Base-by-base conservation (phyloP, 2,329 filamentous ascomycete genomes). In the Trichothecium sympodiale region DNA sequence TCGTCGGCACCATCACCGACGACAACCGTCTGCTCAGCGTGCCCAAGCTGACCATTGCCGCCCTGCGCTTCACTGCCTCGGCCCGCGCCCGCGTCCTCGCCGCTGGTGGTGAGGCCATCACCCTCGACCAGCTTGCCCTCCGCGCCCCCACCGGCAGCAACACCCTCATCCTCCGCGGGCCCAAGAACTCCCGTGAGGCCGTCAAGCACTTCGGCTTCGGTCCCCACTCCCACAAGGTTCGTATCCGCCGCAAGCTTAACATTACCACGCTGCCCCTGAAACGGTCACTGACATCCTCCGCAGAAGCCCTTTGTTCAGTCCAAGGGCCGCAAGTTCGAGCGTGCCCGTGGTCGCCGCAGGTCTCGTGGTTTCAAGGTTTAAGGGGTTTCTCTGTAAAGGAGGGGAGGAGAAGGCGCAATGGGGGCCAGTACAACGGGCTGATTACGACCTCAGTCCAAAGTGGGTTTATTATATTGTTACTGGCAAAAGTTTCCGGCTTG, bases 281-380 rank as follows among this genome's bases (percentile, higher is more conserved):
- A 12, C 23, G 13, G 14, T 34, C 43, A 44, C 61, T 69, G 47
- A 67, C 47, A 33, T 37, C 30, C 41, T 43, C 29, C 55, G 42
- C 50, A 91, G 89, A 96, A 95, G 79, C 89, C 89, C 53, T 84
- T 94, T 56, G 77, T 98, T 59, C 77, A 86, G 69, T 94, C 86
- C 76, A 98, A 98, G 84, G 93, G 93, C 61, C 83, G 91, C 71
- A 98, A 98, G 78, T 98, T 98, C 76, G 93, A 98, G 82, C 78
- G 80, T 60, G 91, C 88, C 60, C 88, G 91, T 91, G 93, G 91
- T 69, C 88, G 91, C 71, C 93, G 91, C 82, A 77, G 87, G 65
- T 96, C 88, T 58, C 80, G 84, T 61, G 91, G 93, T 78, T 98
- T 98, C 88, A 98, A 98, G 87, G 91, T 98, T 64, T 98, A 94